Percentiles rank a stretch among this genome's conserved stretches.
Conservation (phyloP, 208 protist species). For the Leishmania aethiopica region DNA sequence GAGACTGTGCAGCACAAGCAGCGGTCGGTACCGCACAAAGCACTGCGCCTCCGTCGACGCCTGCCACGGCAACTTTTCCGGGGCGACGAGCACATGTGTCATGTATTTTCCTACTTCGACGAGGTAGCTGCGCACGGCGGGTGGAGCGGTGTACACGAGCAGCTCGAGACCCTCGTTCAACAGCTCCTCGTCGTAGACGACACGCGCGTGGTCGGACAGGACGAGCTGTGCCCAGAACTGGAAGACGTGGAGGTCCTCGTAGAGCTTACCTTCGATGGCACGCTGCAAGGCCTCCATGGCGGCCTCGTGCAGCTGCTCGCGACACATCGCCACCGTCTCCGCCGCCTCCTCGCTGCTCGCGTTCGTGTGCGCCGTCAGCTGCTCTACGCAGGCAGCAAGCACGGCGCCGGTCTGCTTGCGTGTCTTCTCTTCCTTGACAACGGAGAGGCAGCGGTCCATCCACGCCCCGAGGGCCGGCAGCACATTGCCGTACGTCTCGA, state of each 20-base stretch:
- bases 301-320: slow-evolving; percentile 48
- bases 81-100: slow-evolving; percentile 19
- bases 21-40: slow-evolving; percentile 64
- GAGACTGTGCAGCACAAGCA: slow-evolving; percentile 39
- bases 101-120: slow-evolving; percentile 51
- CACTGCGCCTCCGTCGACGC: slow-evolving; percentile 17
- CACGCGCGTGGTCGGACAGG: slow-evolving; percentile 53
- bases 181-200: slow-evolving; percentile 68
- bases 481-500: slow-evolving; percentile 48
- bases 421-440: slow-evolving; percentile 70
- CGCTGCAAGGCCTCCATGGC: slow-evolving; percentile 44
- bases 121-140: slow-evolving; percentile 56
- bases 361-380: slow-evolving; percentile 19
- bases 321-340: slow-evolving; percentile 20
- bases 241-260: slow-evolving; percentile 78
- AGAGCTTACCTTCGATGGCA: slow-evolving; percentile 53
- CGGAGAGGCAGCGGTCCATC: slow-evolving; percentile 68
- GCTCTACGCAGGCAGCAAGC: slow-evolving; percentile 35
- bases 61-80: slow-evolving; percentile 17
- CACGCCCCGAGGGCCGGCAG: slow-evolving; percentile 50
- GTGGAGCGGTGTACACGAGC: slow-evolving; percentile 20
- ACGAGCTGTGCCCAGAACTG: slow-evolving; percentile 75
- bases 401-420: slow-evolving; percentile 55
- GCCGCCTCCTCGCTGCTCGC: slow-evolving; percentile 12
- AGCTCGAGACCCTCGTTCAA: slow-evolving; percentile 71